Conservation (phyloP, 306 rosid genomes). For the Citrullus colocynthis region DNA sequence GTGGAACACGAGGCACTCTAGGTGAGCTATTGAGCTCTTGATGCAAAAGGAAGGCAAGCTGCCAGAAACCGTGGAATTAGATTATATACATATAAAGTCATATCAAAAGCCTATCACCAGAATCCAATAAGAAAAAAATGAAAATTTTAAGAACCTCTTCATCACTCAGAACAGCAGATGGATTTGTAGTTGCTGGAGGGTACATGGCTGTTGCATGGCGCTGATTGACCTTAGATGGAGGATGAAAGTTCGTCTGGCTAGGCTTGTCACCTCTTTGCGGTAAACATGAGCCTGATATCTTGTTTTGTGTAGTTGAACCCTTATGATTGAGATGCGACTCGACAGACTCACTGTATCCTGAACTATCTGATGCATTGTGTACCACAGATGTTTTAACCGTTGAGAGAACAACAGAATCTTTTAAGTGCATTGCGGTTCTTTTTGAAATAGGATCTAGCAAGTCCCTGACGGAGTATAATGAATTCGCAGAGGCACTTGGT, state of each 20-base stretch:
- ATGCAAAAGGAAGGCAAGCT: constrained; percentile 88
- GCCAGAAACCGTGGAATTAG: constrained; percentile 10
- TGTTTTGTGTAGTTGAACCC: constrained; percentile 39
- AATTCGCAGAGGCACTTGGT: constrained; percentile 32
- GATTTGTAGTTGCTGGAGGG: constrained; percentile 49
- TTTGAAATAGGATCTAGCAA: constrained; percentile 48
- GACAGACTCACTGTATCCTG: constrained; percentile 34
- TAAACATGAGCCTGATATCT: constrained; percentile 36
- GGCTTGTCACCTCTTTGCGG: constrained; percentile 58
- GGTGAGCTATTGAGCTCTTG: constrained; percentile 97
- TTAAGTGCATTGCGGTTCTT: constrained; percentile 34
- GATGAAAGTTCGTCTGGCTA: constrained; percentile 41
- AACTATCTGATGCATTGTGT: constrained; percentile 27
- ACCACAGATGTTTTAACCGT: constrained; percentile 39
- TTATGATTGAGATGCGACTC: constrained; percentile 41
- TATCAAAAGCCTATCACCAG: background rate
- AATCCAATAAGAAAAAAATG: background rate
- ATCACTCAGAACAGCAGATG: constrained; percentile 63
- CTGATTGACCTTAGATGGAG: constrained; percentile 63
- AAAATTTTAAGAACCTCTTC: constrained; percentile 61
- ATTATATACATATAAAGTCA: background rate
- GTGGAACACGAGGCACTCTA: constrained; percentile 96
- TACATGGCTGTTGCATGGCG: constrained; percentile 33
- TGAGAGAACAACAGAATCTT: constrained; percentile 34
- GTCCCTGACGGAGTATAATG: constrained; percentile 40